Base-by-base conservation (phyloP, 345 rosid genomes). In the Viola odorata region DNA sequence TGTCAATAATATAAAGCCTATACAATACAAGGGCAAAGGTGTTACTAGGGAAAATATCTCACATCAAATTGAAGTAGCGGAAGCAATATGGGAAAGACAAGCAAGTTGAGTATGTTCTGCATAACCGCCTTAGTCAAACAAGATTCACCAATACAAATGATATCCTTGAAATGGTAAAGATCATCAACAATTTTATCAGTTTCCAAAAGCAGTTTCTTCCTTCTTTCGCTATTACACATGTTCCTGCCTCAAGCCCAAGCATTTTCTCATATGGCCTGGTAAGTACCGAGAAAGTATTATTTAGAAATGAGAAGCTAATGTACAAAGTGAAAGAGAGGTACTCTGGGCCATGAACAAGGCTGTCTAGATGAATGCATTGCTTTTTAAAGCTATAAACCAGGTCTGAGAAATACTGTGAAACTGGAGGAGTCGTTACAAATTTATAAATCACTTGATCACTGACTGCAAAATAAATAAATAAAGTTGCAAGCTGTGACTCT, bases 131-230 rank as follows among this genome's bases (percentile, higher is more conserved):
- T 71, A 67, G 69, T 64, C 72, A 86, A 66, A 60, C 60, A 61
- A 53, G 82, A 59, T 38, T 80, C 77, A 3, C 84, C 85, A 73
- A 84, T 72, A 14, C 61, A 75, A 59, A 81, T 70, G 58, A 85
- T 66, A 76, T 85, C 91, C 78, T 82, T 82, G 12, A 80, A 75
- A 76, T 84, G 83, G 82, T 81, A 86, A 32, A 86, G 72, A 62
- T 86, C 87, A 61, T 86, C 92, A 49, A 69, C 75, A 54, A 84
- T 66, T 72, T 82, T 78, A 63, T 86, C 89, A 59, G 82, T 64
- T 65, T 78, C 77, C 61, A 72, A 49, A 62, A 73, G 74, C 45
- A 86, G 58, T 41, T 66, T 69, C 56, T 63, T 69, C 61, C 60
- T 73, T 67, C 64, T 76, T 60, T 65, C 69, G 53, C 39, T 32